Evolutionary conservation across 2,329 filamentous ascomycete species (phyloP), one percentile per base, ranked within the genome.

Genomic region (Aspergillus novofumigatus): DNA sequence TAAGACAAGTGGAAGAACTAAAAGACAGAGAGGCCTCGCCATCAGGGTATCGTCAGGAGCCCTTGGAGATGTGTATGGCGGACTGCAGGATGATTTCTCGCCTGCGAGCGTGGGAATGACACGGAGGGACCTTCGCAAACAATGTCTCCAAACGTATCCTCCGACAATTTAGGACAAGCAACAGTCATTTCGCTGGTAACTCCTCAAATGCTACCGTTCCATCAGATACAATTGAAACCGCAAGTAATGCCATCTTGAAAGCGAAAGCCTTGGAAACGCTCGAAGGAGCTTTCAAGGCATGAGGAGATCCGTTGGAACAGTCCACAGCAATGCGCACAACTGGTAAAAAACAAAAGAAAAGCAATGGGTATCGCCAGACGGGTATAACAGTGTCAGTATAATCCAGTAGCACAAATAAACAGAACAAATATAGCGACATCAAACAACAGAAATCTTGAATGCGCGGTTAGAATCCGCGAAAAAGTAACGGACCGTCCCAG

Each of bases 351-450:
- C 9, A 44, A 44, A 61, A 28, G 52, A 64, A 51, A 61, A 32
- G 53, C 55, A 65, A 41, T 59, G 63, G 65, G 65, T 67, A 67
- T 67, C 65, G 65, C 63, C 56, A 61, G 56, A 60, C 49, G 23
- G 49, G 49, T 60, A 65, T 59, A 65, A 61, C 52, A 60, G 51
- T 58, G 52, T 26, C 11, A 51, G 20, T 32, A 54, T 59, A 62
- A 62, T 60, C 53, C 53, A 56, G 56, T 54, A 45, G 53, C 52
- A 53, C 29, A 63, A 48, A 41, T 47, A 25, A 51, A 52, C 50
- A 59, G 42, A 57, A 61, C 42, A 59, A 48, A 62, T 44, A 59
- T 56, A 54, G 20, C 20, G 20, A 14, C 44, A 47, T 47, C 21
- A 21, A 45, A 45, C 44, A 26, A 35, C 10, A 52, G 38, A n/a